Base-by-base conservation (phyloP, 2,329 filamentous ascomycete genomes). In the Nemania bipapillata region DNA sequence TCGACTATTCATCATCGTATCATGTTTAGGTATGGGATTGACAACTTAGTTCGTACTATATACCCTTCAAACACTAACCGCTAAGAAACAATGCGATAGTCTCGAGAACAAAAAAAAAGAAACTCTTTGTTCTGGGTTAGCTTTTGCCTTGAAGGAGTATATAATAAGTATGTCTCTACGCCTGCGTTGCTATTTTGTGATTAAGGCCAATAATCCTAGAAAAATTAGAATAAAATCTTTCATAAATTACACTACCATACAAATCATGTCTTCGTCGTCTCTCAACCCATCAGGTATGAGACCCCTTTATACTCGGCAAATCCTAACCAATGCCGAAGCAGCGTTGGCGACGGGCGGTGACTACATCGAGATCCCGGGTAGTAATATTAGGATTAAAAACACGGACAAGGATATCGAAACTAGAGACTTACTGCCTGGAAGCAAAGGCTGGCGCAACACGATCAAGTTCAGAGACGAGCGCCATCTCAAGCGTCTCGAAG, bases 301-400 rank as follows among this genome's bases (percentile, higher is more conserved):
- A 12, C 64, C 56, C 1, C 2, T 69, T 1, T 69, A 22, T 22
- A 68, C 53, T 1, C 28, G 42, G 9, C 56, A 59, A 5, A 42
- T 59, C 4, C 4, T 70, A 0, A 20, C n/a, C 7, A 3, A 63
- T 1, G 50, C 69, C 55, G 74, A 74, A 40, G 40, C 52, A 0
- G 65, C 70, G 15, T 15, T 73, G 7, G 59, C 55, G 0, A 49
- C 17, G 0, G 50, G 64, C 12, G 55, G 4, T 3, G 28, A 60
- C 4, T 24, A 20, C 35, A 66, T 74, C n/a, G 17, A 58, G 7
- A 12, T 69, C 0, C 53, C 7, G 12, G 49, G n/a, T 11, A 20
- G 5, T 7, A 11, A 24, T 32, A n/a, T 7, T 3, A 12, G 1
- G 26, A 26, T 2, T 4, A 8, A 2, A 5, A 72, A 73, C 30